Evolutionary conservation across 2,329 filamentous ascomycete species (phyloP).

Genomic region (Colletotrichum sp.): DNA sequence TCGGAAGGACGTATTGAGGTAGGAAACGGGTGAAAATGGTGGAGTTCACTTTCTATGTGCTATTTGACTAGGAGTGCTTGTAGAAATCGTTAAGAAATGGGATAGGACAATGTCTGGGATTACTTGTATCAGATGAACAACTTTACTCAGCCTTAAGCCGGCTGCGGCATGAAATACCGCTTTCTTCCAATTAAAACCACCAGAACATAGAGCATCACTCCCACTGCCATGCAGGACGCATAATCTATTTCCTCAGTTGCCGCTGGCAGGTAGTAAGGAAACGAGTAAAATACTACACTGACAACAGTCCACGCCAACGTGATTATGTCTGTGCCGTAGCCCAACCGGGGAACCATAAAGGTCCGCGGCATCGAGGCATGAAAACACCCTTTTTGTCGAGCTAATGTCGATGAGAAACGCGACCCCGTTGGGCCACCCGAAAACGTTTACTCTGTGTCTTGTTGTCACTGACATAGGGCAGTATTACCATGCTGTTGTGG

Average conservation of each 20-base stretch:
- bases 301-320: neutral
- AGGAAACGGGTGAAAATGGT: too few species aligned
- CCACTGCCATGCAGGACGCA: neutral
- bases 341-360: too few species aligned
- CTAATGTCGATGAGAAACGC: neutral
- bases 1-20: too few species aligned
- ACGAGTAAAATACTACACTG: neutral
- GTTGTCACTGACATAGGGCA: neutral
- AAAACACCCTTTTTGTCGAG: neutral
- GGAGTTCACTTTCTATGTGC: too few species aligned
- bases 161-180: too few species aligned
- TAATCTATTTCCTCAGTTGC: neutral
- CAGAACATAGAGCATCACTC: neutral
- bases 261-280: neutral
- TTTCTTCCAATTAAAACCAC: neutral
- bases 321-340: too few species aligned
- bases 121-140: too few species aligned
- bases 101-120: too few species aligned
- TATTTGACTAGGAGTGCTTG: too few species aligned
- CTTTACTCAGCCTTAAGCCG: too few species aligned
- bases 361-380: too few species aligned
- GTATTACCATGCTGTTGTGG: neutral
- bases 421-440: neutral
- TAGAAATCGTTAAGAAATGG: too few species aligned
- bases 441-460: neutral